Conservation (phyloP, 352 stramenopile genomes). For the Globisporangium heterothallicum region DNA sequence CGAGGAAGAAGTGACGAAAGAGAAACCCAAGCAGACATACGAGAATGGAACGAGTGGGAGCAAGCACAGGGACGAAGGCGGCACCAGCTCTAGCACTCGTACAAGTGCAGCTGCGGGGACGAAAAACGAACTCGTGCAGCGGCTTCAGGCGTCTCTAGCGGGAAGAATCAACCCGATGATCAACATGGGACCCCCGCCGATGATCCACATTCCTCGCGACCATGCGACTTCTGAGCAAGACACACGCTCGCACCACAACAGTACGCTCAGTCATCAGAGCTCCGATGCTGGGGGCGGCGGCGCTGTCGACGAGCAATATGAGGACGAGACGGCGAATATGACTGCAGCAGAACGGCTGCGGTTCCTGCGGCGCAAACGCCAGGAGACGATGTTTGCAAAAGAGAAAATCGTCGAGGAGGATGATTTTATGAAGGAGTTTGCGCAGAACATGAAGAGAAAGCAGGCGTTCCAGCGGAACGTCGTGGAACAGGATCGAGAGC, state of each 20-base stretch:
- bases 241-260: background rate
- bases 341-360: conserved; percentile 52
- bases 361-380: conserved; percentile 54
- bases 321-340: conserved; percentile 55
- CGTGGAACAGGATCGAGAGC: conserved; percentile 14
- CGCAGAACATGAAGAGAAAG: conserved; percentile 72
- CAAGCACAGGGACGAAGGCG: background rate
- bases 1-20: conserved; percentile 9
- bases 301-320: conserved; percentile 30
- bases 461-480: conserved; percentile 13
- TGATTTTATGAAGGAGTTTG: conserved; percentile 66
- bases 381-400: conserved; percentile 51
- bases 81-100: background rate
- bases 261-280: background rate
- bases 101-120: background rate
- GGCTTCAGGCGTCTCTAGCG: conserved; percentile 54
- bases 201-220: conserved; percentile 23
- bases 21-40: background rate
- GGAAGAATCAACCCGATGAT: conserved; percentile 22
- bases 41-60: background rate
- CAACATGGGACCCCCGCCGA: conserved; percentile 21
- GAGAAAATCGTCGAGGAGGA: conserved; percentile 38
- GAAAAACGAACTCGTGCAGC: conserved; percentile 37
- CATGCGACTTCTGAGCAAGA: conserved; percentile 1
- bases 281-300: background rate